Base-by-base conservation (phyloP, 1,284 basidiomycete genomes). In the Pascua sp. region DNA sequence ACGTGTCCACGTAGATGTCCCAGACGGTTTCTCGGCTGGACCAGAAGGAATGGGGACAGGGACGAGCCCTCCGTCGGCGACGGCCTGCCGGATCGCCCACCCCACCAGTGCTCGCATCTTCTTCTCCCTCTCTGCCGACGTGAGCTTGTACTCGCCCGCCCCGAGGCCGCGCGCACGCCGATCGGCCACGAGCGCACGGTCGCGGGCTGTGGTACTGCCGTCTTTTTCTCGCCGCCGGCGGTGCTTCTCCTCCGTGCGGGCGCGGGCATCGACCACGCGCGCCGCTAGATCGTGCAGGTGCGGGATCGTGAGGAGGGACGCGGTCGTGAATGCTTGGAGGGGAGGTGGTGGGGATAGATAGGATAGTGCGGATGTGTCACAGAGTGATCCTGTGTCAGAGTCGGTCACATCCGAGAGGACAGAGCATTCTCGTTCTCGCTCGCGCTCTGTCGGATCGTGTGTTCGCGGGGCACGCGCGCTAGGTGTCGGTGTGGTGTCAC, bases 31-130 rank as follows among this genome's bases (percentile, higher is more conserved):
- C 24, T 32, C 24, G 24, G 7, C 24, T 3, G 24, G 24, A 32
- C 24, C 7, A 32, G 24, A 15, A 13, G 49, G 17, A 17, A 24
- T 44, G n/a, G 36, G 54, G 17, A 70, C 59, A 24, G 69, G 66
- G 7, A 75, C 69, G 4, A 73, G 11, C 8, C 53, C 59, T 10
- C 71, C 70, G 42, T 71, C 70, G 18, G 59, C 55, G 12, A 64
- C 58, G 7, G 68, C 54, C 4, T 46, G 38, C 11, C 71, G 59
- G 39, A 75, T 62, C 11, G 62, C 64, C 65, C 66, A 70, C 13
- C 36, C 39, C 2, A 60, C 51, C 32, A 75, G 51, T n/a, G 53
- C 40, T 7, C 47, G 43, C 53, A 70, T 66, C 51, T 67, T 67
- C 15, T 40, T 42, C 16, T 47, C 40, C 18, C 55, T 57, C 50